Conservation (phyloP, 495 filamentous ascomycete genomes). For the Aspergillus bertholletiae region DNA sequence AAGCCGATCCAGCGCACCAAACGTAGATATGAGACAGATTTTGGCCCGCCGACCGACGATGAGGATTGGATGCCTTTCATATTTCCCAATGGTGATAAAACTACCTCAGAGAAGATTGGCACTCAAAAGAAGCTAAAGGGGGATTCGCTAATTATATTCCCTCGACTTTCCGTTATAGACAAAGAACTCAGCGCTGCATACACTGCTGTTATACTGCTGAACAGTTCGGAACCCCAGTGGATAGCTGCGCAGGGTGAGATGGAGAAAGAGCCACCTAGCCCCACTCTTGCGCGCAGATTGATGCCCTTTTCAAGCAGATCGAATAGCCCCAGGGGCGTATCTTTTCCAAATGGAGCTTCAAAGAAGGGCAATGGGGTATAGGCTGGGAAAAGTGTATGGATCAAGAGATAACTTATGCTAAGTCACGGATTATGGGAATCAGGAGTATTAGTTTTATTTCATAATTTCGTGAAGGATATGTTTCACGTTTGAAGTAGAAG, state of each 20-base stretch:
- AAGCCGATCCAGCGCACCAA: conserved; percentile 10
- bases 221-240: conserved; percentile 1
- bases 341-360: too few relatives aligned
- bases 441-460: too few relatives aligned
- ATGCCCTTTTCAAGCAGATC: too few relatives aligned
- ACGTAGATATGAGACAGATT: conserved; percentile 16
- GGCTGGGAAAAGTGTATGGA: too few relatives aligned
- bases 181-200: background rate
- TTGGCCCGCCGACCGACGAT: conserved; percentile 11
- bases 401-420: too few relatives aligned
- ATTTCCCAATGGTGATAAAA: conserved; percentile 1
- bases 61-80: conserved; percentile 8
- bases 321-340: too few relatives aligned
- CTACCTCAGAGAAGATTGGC: background rate
- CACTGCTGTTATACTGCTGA: background rate
- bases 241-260: conserved; percentile 2
- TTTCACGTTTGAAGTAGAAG: too few relatives aligned
- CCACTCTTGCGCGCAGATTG: too few relatives aligned
- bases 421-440: too few relatives aligned
- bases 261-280: background rate
- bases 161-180: conserved; percentile 2
- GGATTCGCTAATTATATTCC: background rate
- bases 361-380: too few relatives aligned
- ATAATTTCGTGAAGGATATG: too few relatives aligned
- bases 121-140: background rate